phyloP scores from a whole-genome alignment of 2,329 filamentous ascomycete genomes.

The Ascochyta clinopodiicola region DNA sequence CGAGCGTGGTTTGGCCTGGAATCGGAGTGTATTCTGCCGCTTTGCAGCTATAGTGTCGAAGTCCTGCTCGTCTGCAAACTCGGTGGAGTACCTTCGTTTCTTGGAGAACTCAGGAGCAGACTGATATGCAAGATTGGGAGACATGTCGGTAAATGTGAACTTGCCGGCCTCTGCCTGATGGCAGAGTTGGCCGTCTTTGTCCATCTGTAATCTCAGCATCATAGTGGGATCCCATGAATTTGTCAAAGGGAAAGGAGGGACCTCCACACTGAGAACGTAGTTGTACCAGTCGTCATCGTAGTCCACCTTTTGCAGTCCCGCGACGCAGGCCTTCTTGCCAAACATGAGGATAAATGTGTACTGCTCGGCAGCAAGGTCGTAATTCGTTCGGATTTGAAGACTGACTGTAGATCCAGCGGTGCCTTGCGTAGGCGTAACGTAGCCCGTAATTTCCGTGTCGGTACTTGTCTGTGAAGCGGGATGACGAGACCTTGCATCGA shows the following conservation, averaged over 20 bases:
- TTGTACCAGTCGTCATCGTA: conserved; percentile 66
- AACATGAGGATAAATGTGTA: conserved; percentile 71
- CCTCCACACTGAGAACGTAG: conserved; percentile 75
- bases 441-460: conserved; percentile 64
- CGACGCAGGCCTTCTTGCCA: conserved; percentile 75
- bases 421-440: conserved; percentile 73
- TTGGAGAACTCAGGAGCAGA: conserved; percentile 35
- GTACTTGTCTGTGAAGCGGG: conserved; percentile 53
- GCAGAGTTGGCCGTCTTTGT: conserved; percentile 60
- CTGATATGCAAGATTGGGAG: conserved; percentile 41
- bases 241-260: conserved; percentile 69
- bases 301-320: conserved; percentile 68
- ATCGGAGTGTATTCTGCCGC: conserved; percentile 47
- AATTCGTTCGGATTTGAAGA: conserved; percentile 76
- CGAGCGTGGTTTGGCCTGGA: conserved; percentile 43
- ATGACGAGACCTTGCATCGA: conserved; percentile 66
- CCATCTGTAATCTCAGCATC: conserved; percentile 65
- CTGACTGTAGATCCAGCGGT: conserved; percentile 72
- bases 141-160: conserved; percentile 66
- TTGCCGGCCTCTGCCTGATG: conserved; percentile 63
- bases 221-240: conserved; percentile 63
- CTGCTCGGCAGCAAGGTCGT: conserved; percentile 71
- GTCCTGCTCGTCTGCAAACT: conserved; percentile 36
- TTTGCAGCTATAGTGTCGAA: conserved; percentile 43
- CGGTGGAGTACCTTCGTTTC: conserved; percentile 44